Evolutionary conservation across 345 rosid genomes (phyloP).

Genomic region (Eutrema heterophyllum): DNA sequence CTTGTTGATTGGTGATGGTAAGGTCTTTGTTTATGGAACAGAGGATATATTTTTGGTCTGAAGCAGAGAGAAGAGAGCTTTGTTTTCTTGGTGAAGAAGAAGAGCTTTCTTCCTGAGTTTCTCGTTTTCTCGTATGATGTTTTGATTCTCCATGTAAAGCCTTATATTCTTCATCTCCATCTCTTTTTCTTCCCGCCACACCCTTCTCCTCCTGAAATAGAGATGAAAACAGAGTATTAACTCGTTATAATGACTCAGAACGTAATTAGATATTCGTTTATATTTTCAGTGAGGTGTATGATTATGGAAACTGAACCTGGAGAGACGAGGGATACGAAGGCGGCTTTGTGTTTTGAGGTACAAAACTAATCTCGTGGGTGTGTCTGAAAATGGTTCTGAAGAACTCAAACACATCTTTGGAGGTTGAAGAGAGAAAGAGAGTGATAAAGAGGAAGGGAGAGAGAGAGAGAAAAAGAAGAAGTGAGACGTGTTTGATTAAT

Average conservation of each 20-base stretch:
- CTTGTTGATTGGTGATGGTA: conserved; percentile 13
- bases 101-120: conserved; percentile 56
- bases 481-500: conserved; percentile 3
- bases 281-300: not conserved
- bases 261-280: not conserved
- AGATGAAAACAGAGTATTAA: not conserved
- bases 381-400: conserved; percentile 26
- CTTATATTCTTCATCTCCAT: conserved; percentile 56
- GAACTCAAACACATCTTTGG: conserved; percentile 30
- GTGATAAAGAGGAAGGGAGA: not conserved
- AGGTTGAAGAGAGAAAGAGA: not conserved
- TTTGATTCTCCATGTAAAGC: conserved; percentile 62
- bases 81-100: conserved; percentile 72
- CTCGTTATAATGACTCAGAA: not conserved
- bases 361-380: conserved; percentile 23
- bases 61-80: conserved; percentile 46
- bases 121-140: conserved; percentile 65
- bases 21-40: conserved; percentile 16
- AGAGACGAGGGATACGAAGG: conserved; percentile 5
- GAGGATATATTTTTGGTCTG: conserved; percentile 27
- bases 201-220: conserved; percentile 25
- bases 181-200: conserved; percentile 31
- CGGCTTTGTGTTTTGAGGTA: conserved; percentile 12
- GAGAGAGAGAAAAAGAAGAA: not conserved
- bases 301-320: conserved; percentile 11